phyloP scores from a whole-genome alignment of 345 rosid genomes.

The Psidium friedrichsthalianum region DNA sequence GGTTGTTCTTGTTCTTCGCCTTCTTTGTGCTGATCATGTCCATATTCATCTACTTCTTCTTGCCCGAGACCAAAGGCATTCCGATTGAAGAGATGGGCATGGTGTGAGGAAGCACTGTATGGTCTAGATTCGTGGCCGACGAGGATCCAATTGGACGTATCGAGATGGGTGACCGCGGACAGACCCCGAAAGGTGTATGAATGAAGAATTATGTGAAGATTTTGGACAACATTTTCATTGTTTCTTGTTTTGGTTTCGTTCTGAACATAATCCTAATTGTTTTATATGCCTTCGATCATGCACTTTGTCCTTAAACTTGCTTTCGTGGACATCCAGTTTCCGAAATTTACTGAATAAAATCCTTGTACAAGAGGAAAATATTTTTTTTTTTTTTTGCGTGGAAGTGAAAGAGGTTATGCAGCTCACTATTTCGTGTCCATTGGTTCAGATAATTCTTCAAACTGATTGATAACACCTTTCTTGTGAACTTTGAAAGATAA shows the following conservation, averaged over 20 bases:
- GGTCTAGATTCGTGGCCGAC: slow-evolving; percentile 32
- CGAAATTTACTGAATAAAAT: not conserved
- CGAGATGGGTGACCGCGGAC: not conserved
- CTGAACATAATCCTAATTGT: not conserved
- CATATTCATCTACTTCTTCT: slow-evolving; percentile 28
- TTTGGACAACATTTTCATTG: not conserved
- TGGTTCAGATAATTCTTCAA: not conserved
- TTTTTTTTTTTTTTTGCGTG: not conserved
- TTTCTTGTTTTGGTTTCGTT: not conserved
- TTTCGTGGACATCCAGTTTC: not conserved
- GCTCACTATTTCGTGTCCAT: not conserved
- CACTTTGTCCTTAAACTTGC: not conserved
- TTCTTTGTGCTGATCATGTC: slow-evolving; percentile 42
- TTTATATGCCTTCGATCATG: not conserved
- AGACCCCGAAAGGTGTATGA: not conserved
- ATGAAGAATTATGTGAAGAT: not conserved
- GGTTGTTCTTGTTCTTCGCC: slow-evolving; percentile 51
- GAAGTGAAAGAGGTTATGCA: not conserved
- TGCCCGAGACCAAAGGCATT: slow-evolving; percentile 64
- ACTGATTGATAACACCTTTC: not conserved
- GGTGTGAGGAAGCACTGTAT: slow-evolving; percentile 53
- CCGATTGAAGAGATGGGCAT: slow-evolving; percentile 55
- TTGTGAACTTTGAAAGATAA: not conserved
- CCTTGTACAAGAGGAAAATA: not conserved
- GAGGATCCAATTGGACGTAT: not conserved